Evolutionary conservation across 345 rosid species (phyloP), one percentile per base, ranked within the genome.

Genomic region (Boechera retrofracta): DNA sequence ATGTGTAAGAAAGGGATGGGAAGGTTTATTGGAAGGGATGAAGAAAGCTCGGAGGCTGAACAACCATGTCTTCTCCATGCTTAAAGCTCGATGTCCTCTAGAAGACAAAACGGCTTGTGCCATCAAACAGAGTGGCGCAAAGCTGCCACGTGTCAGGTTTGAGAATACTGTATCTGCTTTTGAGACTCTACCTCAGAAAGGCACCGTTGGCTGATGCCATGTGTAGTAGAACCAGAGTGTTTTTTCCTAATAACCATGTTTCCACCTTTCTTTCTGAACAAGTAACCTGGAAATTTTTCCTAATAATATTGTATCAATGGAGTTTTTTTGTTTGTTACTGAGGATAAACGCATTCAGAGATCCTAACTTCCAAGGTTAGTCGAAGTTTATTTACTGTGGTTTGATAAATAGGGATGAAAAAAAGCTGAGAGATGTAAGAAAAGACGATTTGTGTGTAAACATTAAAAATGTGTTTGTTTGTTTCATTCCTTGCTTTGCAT

Each of bases 151-250:
- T 64, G 86, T 89, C 28, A 92, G 91, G 79, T 93, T 95, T 18
- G 96, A 95, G 83, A 95, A 95, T 81, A 93, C 97, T 0, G 94
- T 95, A 42, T 92, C 98, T n/a, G 99, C 99, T 41, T 95, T 95
- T 28, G 99, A 95, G 83, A 85, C 94, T 16, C 81, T 92, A 71
- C 98, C 99, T 24, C 99, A 95, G 82, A 95, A 85, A 86, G 92
- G 94, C 21, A 81, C 86, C 49, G 82, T 79, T 73, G 74, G 74
- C 31, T 38, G 53, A 48, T 16, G 10, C 53, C 21, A 2, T n/a
- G 9, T 48, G 24, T 48, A 48, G 4, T n/a, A 48, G 24, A 48
- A 48, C 53, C 53, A 48, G 53, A 48, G 53, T 48, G 4, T 48
- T 48, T 6, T n/a, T 11, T 32, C 70, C 32, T 21, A 16, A 8